phyloP scores from a whole-genome alignment of 331 rosid genomes.

The Quercus tomentella region DNA sequence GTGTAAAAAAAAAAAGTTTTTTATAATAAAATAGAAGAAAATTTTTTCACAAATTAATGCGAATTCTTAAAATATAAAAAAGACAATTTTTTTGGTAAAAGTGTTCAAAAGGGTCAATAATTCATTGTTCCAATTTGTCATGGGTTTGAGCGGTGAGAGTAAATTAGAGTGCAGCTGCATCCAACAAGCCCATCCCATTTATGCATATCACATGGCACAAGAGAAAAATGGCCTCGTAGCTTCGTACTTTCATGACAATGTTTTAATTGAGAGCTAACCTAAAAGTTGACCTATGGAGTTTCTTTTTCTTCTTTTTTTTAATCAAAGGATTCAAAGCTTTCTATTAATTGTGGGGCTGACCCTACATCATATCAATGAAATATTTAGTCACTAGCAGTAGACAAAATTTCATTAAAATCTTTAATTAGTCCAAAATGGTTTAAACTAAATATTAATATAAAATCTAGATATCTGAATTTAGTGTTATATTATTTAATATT shows the following conservation, averaged over 20 bases:
- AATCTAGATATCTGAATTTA: no score
- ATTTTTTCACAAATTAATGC: accelerated
- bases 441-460: no score
- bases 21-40: no score
- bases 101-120: no score
- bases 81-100: no score
- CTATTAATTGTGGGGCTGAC: not conserved
- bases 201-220: constrained; percentile 23
- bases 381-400: not conserved
- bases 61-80: no score
- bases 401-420: not conserved
- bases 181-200: not conserved
- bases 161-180: constrained; percentile 8
- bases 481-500: no score
- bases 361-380: not conserved
- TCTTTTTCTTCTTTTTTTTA: not conserved
- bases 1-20: no score
- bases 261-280: not conserved
- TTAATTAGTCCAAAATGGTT: no score
- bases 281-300: not conserved
- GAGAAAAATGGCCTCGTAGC: not conserved
- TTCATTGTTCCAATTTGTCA: no score
- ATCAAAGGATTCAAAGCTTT: not conserved
- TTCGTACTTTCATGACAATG: constrained; percentile 1
- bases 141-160: constrained; percentile 28